phyloP scores from a whole-genome alignment of 345 rosid genomes.

The Dipteronia dyeriana region DNA sequence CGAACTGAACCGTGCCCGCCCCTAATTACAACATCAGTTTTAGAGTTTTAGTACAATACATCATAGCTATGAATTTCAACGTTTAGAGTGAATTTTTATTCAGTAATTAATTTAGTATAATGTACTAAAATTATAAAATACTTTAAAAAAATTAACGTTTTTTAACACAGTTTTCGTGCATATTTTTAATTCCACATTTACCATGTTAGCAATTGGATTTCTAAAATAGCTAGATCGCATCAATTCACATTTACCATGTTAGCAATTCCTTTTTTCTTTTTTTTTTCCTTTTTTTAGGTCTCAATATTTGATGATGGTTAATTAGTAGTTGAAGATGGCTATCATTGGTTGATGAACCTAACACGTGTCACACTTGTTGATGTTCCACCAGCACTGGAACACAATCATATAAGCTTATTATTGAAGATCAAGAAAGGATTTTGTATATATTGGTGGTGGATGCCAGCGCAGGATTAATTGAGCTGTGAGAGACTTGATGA shows the following conservation, averaged over 20 bases:
- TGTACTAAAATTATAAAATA: too few relatives aligned
- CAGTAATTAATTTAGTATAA: too few relatives aligned
- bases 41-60: too few relatives aligned
- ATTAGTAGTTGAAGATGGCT: conserved; percentile 2
- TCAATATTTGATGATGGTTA: not conserved
- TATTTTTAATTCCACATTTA: too few relatives aligned
- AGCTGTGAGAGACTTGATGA: not conserved
- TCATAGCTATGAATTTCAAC: not conserved
- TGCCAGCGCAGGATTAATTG: conserved; percentile 14
- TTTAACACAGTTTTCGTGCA: not conserved
- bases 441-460: not conserved
- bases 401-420: conserved; percentile 6
- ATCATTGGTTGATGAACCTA: conserved; percentile 17
- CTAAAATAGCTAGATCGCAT: too few relatives aligned
- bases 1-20: too few relatives aligned
- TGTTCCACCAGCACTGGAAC: not conserved
- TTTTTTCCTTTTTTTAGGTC: not conserved
- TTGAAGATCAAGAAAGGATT: conserved; percentile 17
- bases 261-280: too few relatives aligned
- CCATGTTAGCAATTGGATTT: too few relatives aligned
- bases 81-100: too few relatives aligned
- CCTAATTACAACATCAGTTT: too few relatives aligned
- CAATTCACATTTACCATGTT: too few relatives aligned
- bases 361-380: not conserved
- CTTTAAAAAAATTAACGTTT: too few relatives aligned